phyloP scores from a whole-genome alignment of 2,329 filamentous ascomycete genomes.

The Penicillium psychrosexuale region DNA sequence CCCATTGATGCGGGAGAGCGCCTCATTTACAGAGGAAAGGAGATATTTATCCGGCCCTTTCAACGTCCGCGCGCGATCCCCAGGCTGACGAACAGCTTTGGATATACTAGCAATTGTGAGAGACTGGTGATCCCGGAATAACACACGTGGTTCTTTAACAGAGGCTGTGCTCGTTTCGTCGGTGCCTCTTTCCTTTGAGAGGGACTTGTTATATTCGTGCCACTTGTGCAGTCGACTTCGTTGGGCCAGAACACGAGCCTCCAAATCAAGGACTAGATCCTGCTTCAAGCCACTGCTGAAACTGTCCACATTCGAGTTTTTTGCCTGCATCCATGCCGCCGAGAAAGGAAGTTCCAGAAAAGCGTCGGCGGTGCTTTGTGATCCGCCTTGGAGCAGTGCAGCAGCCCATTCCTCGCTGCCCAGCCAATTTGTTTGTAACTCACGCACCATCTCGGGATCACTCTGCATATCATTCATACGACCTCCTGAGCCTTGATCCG shows the following conservation, averaged over 20 bases:
- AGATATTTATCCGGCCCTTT: slow-evolving; percentile 32
- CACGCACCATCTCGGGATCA: slow-evolving; percentile 38
- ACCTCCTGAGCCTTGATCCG: slow-evolving; percentile 25
- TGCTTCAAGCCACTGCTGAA: slow-evolving; percentile 20
- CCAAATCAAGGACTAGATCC: slow-evolving; percentile 63
- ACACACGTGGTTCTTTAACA: slow-evolving; percentile 18
- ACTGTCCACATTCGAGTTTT: slow-evolving; percentile 54
- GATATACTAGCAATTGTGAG: slow-evolving; percentile 39
- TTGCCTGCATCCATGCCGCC: slow-evolving; percentile 66
- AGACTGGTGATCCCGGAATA: slow-evolving; percentile 39
- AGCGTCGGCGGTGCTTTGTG: slow-evolving; percentile 54
- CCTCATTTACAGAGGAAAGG: slow-evolving; percentile 34
- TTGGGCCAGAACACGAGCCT: slow-evolving; percentile 65
- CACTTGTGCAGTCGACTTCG: slow-evolving; percentile 67
- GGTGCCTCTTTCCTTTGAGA: slow-evolving; percentile 19
- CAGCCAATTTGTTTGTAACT: slow-evolving; percentile 71
- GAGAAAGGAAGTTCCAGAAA: slow-evolving; percentile 68
- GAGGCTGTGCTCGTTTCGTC: neutral
- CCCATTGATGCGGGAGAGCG: slow-evolving; percentile 31
- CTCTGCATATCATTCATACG: slow-evolving; percentile 29
- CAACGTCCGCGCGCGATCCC: slow-evolving; percentile 18
- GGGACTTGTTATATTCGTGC: slow-evolving; percentile 60
- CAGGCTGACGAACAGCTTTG: slow-evolving; percentile 32
- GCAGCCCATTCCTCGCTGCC: slow-evolving; percentile 73
- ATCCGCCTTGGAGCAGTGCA: slow-evolving; percentile 65